Percentiles rank a stretch among this genome's conserved stretches.
phyloP scores from a whole-genome alignment of 208 protist species.

The Wallacemonas sp. region DNA sequence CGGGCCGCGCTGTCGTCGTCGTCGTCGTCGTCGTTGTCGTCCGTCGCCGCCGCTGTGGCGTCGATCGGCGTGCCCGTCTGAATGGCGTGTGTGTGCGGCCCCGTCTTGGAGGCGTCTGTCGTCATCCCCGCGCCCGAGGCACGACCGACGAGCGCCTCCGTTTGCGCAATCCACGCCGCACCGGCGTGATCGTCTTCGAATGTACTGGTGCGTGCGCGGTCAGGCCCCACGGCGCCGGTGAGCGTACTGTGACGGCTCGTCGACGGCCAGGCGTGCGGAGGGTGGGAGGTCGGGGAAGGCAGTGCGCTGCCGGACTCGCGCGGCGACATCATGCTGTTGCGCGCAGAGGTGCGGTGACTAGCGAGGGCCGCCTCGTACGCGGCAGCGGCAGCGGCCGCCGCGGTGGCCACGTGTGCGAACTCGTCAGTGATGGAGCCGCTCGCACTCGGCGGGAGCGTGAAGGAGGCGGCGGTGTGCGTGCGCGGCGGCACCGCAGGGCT shows the following conservation, averaged over 20 bases:
- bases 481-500: background rate
- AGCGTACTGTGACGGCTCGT: too few species aligned
- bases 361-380: background rate
- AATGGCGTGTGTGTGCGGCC: background rate
- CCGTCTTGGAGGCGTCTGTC: too few species aligned
- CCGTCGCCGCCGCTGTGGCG: too few species aligned
- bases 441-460: background rate
- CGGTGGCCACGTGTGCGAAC: background rate
- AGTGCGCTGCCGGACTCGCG: too few species aligned
- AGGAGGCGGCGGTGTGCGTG: conserved; percentile 16
- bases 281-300: too few species aligned
- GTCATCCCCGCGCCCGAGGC: background rate
- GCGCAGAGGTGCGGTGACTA: too few species aligned
- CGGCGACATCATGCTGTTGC: too few species aligned
- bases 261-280: too few species aligned
- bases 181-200: background rate
- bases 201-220: background rate
- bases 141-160: conserved; percentile 3
- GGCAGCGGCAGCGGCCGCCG: background rate
- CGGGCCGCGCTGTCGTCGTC: too few species aligned
- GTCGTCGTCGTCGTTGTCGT: too few species aligned
- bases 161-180: conserved; percentile 9
- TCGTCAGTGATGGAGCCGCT: background rate
- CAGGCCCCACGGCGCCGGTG: too few species aligned
- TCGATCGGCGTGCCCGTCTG: background rate